Conservation (phyloP, 148 eudicot genomes). For the Dysphania ambrosioides region DNA sequence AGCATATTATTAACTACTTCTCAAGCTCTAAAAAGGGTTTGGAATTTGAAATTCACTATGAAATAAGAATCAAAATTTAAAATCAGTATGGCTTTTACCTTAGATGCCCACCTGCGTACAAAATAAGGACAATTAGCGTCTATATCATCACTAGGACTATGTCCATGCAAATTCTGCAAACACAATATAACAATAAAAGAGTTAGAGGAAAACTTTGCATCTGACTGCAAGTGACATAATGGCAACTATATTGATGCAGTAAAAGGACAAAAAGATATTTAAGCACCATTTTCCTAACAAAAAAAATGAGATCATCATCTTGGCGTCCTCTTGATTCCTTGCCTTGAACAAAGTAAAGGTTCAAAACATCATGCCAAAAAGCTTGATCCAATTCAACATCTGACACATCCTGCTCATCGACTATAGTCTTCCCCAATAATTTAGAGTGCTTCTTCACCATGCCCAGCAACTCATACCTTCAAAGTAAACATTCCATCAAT, state of each 20-base stretch:
- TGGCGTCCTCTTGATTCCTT: slow-evolving; percentile 75
- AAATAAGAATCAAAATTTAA: neutral
- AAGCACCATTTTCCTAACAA: slow-evolving; percentile 78
- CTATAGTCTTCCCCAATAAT: slow-evolving; percentile 57
- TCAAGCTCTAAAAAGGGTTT: no score
- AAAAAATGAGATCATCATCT: slow-evolving; percentile 93
- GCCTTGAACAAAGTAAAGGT: slow-evolving; percentile 70
- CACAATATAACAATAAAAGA: slow-evolving; percentile 9
- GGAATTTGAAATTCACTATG: neutral
- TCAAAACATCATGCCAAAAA: slow-evolving; percentile 83
- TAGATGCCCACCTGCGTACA: slow-evolving; percentile 98
- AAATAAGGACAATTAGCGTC: slow-evolving; percentile 75
- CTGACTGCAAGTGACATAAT: neutral
- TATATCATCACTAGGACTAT: slow-evolving; percentile 41
- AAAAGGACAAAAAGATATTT: slow-evolving; percentile 10
- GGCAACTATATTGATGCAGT: slow-evolving; percentile 3
- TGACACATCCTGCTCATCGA: slow-evolving; percentile 67
- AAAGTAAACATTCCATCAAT: slow-evolving; percentile 25
- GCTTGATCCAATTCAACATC: slow-evolving; percentile 83
- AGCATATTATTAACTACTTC: no score
- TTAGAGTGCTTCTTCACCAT: slow-evolving; percentile 96
- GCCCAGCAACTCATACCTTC: slow-evolving; percentile 76
- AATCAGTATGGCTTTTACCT: slow-evolving; percentile 54
- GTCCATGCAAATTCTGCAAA: slow-evolving; percentile 41
- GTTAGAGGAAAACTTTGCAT: neutral